phyloP scores from a whole-genome alignment of 1,284 basidiomycete genomes.

The Vanrija humicola region DNA sequence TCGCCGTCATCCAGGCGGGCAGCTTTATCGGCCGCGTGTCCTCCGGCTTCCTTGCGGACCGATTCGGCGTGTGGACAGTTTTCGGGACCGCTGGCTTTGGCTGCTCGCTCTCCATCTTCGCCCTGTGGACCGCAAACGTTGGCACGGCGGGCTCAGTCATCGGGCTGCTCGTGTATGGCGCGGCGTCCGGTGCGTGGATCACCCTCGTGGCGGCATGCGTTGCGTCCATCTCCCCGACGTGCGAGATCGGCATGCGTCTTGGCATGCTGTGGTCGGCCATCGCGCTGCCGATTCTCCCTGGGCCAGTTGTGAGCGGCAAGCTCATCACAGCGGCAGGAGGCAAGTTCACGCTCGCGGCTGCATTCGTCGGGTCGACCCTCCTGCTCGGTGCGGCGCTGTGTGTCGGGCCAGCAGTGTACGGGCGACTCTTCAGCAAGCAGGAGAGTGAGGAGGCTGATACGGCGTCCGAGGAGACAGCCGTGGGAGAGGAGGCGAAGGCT shows the following conservation, averaged over 20 bases:
- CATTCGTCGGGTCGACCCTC: too few species aligned
- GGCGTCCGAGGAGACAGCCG: too few species aligned
- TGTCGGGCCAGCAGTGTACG: too few species aligned
- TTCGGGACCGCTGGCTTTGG: background rate
- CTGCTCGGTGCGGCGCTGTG: too few species aligned
- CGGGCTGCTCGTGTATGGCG: slow-evolving; percentile 37
- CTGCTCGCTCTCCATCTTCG: slow-evolving; percentile 1
- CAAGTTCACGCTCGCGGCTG: background rate
- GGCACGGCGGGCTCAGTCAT: slow-evolving; percentile 23
- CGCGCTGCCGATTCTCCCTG: slow-evolving; percentile 29
- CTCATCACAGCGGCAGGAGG: slow-evolving; percentile 20
- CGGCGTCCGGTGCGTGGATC: slow-evolving; percentile 37
- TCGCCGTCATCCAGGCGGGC: slow-evolving; percentile 8
- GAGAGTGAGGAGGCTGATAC: too few species aligned
- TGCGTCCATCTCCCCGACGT: slow-evolving; percentile 35
- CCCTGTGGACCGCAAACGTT: slow-evolving; percentile 23
- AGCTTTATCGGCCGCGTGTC: slow-evolving; percentile 3
- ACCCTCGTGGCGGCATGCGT: slow-evolving; percentile 39
- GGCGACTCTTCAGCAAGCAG: too few species aligned
- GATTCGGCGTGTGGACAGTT: slow-evolving; percentile 9
- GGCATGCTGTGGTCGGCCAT: slow-evolving; percentile 43
- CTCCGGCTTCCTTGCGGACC: slow-evolving; percentile 6
- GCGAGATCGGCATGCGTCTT: slow-evolving; percentile 43
- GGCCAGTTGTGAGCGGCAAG: slow-evolving; percentile 31
- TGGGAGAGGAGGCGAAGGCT: too few species aligned